Evolutionary conservation across 345 rosid genomes (phyloP).

Genomic region (Noccaea caerulescens): DNA sequence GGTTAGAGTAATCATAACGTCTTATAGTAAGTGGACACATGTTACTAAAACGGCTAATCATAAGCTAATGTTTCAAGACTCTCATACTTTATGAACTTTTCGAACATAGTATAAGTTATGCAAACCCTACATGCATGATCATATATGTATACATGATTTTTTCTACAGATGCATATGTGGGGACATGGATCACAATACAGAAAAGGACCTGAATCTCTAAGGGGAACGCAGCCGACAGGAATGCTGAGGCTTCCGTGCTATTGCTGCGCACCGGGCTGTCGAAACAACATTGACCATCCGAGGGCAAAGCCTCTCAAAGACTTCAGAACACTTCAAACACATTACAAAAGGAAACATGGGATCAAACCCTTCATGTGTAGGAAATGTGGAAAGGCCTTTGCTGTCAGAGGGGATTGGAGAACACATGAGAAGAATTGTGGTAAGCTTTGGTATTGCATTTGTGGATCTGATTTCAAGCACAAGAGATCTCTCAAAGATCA

Average conservation of each 20-base stretch:
- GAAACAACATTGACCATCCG: conserved; percentile 78
- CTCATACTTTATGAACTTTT: conserved; percentile 8
- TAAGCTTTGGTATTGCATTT: conserved; percentile 75
- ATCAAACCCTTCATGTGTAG: conserved; percentile 70
- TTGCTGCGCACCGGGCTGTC: conserved; percentile 72
- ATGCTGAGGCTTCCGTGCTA: conserved; percentile 81
- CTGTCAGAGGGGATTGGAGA: conserved; percentile 83
- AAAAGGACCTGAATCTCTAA: conserved; percentile 78
- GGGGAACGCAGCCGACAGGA: conserved; percentile 76
- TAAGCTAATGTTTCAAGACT: conserved; percentile 11
- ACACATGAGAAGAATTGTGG: conserved; percentile 92
- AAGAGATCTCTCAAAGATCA: conserved; percentile 81
- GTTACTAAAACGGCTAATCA: neutral
- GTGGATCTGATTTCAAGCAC: conserved; percentile 85
- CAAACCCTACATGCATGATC: conserved; percentile 17
- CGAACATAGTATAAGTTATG: conserved; percentile 15
- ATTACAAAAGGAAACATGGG: conserved; percentile 83
- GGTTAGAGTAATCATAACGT: conserved; percentile 26
- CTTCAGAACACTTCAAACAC: conserved; percentile 85
- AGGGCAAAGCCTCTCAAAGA: conserved; percentile 79
- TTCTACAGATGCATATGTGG: conserved; percentile 86
- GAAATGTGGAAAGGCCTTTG: conserved; percentile 78
- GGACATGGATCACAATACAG: conserved; percentile 92
- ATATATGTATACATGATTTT: conserved; percentile 12
- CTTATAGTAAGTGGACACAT: conserved; percentile 13